These are phyloP conservation scores for Scedosporium boydii DNA, from an alignment of 2,329 filamentous ascomycete genomes.

Conservation along the genomic window DNA sequence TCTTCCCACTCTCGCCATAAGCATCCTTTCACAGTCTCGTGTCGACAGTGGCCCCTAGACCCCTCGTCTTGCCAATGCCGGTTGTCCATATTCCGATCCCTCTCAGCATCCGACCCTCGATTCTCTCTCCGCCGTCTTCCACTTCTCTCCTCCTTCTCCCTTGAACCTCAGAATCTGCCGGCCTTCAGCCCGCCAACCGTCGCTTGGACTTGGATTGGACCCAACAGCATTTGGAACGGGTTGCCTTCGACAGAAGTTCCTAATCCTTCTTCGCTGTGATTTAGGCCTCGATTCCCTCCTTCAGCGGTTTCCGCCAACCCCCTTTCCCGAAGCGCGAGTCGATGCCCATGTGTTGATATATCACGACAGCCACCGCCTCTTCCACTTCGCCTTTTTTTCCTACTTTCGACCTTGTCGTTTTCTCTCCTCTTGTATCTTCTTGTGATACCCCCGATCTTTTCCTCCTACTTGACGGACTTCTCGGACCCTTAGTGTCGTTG, in stretches of 20 bases:
- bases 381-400: background rate
- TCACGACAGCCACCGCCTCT: background rate
- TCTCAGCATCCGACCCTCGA: background rate
- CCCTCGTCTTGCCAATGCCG: slow-evolving; percentile 1
- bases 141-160: background rate
- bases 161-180: background rate
- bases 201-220: background rate
- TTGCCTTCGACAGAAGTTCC: background rate
- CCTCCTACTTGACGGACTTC: background rate
- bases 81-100: slow-evolving; percentile 1
- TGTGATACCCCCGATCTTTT: background rate
- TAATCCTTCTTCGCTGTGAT: background rate
- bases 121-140: slow-evolving; percentile 1
- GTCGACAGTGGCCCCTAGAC: slow-evolving; percentile 2
- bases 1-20: background rate
- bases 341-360: slow-evolving; percentile 1
- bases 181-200: background rate
- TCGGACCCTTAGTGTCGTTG: background rate
- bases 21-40: slow-evolving; percentile 4
- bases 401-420: background rate
- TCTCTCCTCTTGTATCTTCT: background rate
- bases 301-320: background rate
- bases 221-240: background rate
- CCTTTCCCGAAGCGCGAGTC: background rate
- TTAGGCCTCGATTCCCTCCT: background rate